phyloP scores from a whole-genome alignment of 106 monocot genomes.

The Iris macrosiphon region DNA sequence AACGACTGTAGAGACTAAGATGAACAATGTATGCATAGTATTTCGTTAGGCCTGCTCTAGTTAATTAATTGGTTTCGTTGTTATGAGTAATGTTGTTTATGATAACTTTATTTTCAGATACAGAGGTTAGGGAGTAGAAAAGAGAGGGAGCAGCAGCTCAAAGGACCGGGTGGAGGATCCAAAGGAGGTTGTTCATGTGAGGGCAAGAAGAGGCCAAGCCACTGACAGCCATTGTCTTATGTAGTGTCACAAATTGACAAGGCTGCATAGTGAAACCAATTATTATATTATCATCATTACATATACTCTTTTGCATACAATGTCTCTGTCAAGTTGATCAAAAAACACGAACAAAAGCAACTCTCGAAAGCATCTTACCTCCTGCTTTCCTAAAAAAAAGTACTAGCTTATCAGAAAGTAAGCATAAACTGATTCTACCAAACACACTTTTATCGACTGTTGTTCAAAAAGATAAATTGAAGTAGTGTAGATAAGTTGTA shows the following conservation, averaged over 20 bases:
- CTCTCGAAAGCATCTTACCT: no score
- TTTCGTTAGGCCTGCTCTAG: no score
- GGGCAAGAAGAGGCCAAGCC: conserved; percentile 71
- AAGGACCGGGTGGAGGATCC: conserved; percentile 32
- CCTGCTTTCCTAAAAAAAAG: no score
- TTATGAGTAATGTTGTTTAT: background rate
- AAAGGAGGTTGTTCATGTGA: conserved; percentile 58
- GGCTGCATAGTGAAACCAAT: no score
- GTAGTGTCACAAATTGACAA: conserved; percentile 7
- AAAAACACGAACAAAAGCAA: no score
- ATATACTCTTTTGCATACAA: conserved; percentile 3
- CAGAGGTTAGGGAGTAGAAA: conserved; percentile 10
- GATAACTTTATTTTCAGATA: no score
- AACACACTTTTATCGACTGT: no score
- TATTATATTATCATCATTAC: background rate
- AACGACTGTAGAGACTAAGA: conserved; percentile 5
- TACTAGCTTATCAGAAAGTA: no score
- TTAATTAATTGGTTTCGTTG: no score
- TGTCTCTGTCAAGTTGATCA: conserved; percentile 1
- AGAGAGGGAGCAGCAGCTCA: conserved; percentile 18
- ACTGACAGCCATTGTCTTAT: conserved; percentile 69
- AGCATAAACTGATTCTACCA: no score
- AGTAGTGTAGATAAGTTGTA: no score
- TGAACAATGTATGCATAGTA: conserved; percentile 23
- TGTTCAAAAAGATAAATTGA: no score